Conservation (phyloP, 2,329 filamentous ascomycete genomes). For the Sclerotinia borealis region DNA sequence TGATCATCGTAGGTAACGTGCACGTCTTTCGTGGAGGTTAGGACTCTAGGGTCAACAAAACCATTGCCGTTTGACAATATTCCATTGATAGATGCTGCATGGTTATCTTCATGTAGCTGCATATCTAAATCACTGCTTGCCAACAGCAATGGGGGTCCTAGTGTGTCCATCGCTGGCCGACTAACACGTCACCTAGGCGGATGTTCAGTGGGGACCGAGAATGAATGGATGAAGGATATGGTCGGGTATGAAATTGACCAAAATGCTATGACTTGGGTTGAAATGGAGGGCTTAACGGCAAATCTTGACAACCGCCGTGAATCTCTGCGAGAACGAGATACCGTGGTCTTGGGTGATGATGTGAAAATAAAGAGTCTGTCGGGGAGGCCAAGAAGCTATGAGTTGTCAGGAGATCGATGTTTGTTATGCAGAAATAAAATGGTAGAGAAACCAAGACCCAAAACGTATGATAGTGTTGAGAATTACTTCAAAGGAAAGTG, state of each 20-base stretch:
- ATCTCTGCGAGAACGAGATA: not conserved
- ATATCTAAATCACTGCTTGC: constrained; percentile 20
- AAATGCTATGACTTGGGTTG: not conserved
- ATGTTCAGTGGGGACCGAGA: not conserved
- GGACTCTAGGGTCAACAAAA: constrained; percentile 25
- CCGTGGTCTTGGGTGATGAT: not conserved
- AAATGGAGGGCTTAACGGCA: not conserved
- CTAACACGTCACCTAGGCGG: not conserved
- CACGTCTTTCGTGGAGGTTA: constrained; percentile 15
- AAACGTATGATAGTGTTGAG: not conserved
- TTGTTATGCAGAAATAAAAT: not conserved
- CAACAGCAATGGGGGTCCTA: constrained; percentile 7
- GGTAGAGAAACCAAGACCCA: not conserved
- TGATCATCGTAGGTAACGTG: constrained; percentile 13
- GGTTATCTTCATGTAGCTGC: constrained; percentile 18
- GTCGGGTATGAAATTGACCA: not conserved
- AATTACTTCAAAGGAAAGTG: not conserved
- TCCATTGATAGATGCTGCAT: not conserved
- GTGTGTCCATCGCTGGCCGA: not conserved
- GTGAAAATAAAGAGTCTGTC: not conserved
- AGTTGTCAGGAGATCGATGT: not conserved
- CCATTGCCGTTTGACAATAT: constrained; percentile 18
- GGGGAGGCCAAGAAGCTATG: not conserved
- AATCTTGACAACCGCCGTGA: not conserved
- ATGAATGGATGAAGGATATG: not conserved